These are phyloP conservation scores for Boletus rubropictus DNA, from an alignment of 768 basidiomycete species.

Conservation along the genomic window DNA sequence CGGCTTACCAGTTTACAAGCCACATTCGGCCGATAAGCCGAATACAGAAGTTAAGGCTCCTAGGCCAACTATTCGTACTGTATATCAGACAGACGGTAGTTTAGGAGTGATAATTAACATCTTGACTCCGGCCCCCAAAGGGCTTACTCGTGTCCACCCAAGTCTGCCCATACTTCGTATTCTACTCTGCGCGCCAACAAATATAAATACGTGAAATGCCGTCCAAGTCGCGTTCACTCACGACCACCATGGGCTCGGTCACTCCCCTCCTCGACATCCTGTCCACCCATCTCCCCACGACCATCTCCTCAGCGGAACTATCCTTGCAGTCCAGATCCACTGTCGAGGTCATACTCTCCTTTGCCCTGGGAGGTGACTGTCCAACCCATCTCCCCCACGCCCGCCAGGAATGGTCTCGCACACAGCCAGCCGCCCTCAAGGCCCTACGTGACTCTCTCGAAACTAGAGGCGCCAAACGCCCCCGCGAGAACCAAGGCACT, in stretches of 20 bases:
- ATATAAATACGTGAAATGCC: no score
- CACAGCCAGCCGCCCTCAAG: conserved; percentile 19
- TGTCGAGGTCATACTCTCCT: conserved; percentile 27
- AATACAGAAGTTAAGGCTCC: no score
- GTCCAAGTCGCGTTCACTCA: no score
- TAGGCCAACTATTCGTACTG: no score
- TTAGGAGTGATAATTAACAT: no score
- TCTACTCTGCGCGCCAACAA: no score
- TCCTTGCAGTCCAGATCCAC: conserved; percentile 1
- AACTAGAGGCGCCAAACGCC: conserved; percentile 18
- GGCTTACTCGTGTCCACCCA: no score
- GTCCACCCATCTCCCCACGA: conserved; percentile 15
- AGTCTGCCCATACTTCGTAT: no score
- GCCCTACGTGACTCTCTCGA: conserved; percentile 17
- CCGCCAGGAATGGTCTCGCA: conserved; percentile 21
- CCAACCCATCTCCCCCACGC: conserved; percentile 12
- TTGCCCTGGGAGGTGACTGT: conserved; percentile 27
- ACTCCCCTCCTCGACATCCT: conserved; percentile 27
- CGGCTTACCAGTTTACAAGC: no score
- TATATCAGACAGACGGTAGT: no score
- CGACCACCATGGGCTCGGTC: conserved; percentile 4
- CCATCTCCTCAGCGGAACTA: conserved; percentile 6
- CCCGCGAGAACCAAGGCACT: conserved; percentile 13
- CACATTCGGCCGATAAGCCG: no score
- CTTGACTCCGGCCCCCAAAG: no score